Evolutionary conservation across 2,329 filamentous ascomycete species (phyloP).

Genomic region (Talaromyces atroroseus): DNA sequence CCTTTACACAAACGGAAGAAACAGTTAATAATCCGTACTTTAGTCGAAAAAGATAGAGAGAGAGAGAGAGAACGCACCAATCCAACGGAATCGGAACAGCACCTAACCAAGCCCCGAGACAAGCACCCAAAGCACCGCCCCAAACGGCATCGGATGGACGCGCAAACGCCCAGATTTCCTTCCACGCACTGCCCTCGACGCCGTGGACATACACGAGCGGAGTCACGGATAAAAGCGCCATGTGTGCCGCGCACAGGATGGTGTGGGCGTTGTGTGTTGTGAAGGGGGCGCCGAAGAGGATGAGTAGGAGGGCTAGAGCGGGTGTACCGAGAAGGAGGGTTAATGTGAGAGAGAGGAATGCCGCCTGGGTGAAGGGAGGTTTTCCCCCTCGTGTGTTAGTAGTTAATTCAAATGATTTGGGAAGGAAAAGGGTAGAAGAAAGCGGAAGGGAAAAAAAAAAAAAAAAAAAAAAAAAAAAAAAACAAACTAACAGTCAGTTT

Average conservation of each 20-base stretch:
- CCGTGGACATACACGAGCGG: slow-evolving; percentile 84
- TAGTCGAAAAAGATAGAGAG: background rate
- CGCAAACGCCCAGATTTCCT: slow-evolving; percentile 60
- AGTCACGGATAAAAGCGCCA: slow-evolving; percentile 71
- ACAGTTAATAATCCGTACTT: background rate
- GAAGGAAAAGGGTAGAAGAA: background rate
- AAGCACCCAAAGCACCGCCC: slow-evolving; percentile 71
- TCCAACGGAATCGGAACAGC: slow-evolving; percentile 93
- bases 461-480: too few species aligned
- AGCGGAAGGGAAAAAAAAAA: background rate
- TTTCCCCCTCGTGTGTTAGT: slow-evolving; percentile 32
- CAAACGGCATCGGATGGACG: slow-evolving; percentile 78
- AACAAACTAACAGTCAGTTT: slow-evolving; percentile 11
- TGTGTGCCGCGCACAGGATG: slow-evolving; percentile 70
- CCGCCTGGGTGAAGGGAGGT: too few species aligned
- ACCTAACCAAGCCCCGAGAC: slow-evolving; percentile 83
- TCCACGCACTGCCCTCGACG: slow-evolving; percentile 66
- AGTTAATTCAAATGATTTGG: too few species aligned
- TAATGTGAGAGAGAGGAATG: slow-evolving; percentile 61
- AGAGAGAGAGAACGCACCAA: slow-evolving; percentile 55
- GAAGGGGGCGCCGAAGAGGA: slow-evolving; percentile 88
- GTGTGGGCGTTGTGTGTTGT: slow-evolving; percentile 77
- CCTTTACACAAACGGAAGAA: slow-evolving; percentile 31
- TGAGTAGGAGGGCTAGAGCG: slow-evolving; percentile 55
- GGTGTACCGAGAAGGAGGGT: slow-evolving; percentile 50